Evolutionary conservation across 306 rosid genomes (phyloP), one percentile per base, ranked within the genome.

Genomic region (Trichosanthes truncata): DNA sequence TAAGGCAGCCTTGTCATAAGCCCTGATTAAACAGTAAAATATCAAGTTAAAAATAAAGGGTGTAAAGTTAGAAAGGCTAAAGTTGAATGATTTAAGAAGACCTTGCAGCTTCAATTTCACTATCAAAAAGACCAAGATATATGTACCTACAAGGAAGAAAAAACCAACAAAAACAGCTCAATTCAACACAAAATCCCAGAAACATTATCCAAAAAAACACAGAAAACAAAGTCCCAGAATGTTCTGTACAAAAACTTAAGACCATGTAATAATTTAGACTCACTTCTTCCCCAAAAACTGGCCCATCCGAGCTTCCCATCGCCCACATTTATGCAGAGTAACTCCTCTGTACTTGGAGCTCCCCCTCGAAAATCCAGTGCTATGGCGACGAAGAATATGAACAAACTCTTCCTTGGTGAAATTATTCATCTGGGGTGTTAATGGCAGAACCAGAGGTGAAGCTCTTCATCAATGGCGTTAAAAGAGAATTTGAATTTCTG

Each of bases 281-380:
- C 81, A 94, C 98, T 94, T 94, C 82, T 91, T 94, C 33, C 97
- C 97, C 45, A 94, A 88, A 84, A 94, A 87, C 89, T 94, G 98
- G 41, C 98, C 98, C 98, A 94, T 92, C 1, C 97, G 96, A 86
- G 98, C 97, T 86, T 94, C 98, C 98, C 98, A 94, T 79, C 98
- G 85, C 18, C 98, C 98, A 21, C 98, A 94, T 90, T 94, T 94
- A 85, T 94, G 98, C 74, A 94, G 84, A 38, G 98, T 94, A 61
- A 94, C 98, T 81, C 98, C 98, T 82, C 97, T 89, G 84, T 85
- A 94, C 79, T 88, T 94, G 21, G 97, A 94, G 86, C 94, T 92
- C 80, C 98, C 98, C 78, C 98, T 89, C 0, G 98, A 86, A 79
- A 94, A 94, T 7, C 98, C 98, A 6, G 94, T 92, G 84, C 98